Conservation (phyloP, 225 moss, liverwort and hornwort genomes). For the Antitrichia curtipendula region DNA sequence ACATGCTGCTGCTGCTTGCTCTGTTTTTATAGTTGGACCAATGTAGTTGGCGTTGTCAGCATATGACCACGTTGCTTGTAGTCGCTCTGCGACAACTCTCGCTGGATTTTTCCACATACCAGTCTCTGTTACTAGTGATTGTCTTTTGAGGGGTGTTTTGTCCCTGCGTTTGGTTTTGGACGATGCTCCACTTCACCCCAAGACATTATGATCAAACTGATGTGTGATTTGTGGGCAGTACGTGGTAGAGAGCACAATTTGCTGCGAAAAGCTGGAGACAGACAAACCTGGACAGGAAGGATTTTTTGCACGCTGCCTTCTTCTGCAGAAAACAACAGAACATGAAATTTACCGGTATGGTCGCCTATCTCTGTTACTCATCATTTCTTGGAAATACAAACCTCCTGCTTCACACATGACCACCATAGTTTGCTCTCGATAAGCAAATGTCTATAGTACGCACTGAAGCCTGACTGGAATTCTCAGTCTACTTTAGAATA, state of each 20-base stretch:
- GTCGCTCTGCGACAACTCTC: neutral
- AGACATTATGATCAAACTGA: neutral
- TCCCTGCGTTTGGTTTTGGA: neutral
- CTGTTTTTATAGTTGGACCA: neutral
- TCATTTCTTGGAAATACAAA: neutral
- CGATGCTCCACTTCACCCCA: neutral
- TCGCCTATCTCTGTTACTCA: neutral
- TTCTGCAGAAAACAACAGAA: constrained; percentile 60
- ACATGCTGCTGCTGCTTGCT: neutral
- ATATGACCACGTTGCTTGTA: neutral
- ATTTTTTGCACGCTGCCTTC: constrained; percentile 55
- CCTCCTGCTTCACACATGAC: neutral
- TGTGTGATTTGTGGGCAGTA: constrained; percentile 28
- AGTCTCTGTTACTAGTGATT: neutral
- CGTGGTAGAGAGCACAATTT: constrained; percentile 47
- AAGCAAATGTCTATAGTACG: neutral
- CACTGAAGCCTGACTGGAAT: neutral
- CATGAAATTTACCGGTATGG: constrained; percentile 52
- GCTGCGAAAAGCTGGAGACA: constrained; percentile 23
- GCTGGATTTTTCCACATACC: neutral
- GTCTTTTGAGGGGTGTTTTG: neutral
- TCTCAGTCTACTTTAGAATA: neutral
- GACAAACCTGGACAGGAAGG: constrained; percentile 64
- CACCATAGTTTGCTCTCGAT: neutral
- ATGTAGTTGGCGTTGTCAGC: neutral